Conservation (phyloP, 2,329 filamentous ascomycete genomes). For the Cladophialophora carrionii region DNA sequence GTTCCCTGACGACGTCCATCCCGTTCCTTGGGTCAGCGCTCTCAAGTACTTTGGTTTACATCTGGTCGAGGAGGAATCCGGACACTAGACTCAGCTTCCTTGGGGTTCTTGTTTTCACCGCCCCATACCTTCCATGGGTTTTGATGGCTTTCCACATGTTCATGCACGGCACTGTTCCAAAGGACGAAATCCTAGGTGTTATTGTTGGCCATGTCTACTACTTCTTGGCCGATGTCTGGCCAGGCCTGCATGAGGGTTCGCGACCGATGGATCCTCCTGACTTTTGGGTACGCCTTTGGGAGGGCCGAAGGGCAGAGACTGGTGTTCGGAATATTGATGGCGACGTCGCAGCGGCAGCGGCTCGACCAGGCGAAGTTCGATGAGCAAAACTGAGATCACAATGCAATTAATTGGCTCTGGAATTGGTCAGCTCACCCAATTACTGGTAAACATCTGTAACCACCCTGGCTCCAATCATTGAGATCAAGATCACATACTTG, state of each 20-base stretch:
- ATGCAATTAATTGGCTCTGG: not conserved
- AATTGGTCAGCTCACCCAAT: not conserved
- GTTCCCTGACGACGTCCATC: conserved; percentile 79
- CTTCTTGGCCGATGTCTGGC: conserved; percentile 96
- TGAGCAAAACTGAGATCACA: conserved; percentile 9
- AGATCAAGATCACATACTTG: not conserved
- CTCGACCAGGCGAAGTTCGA: conserved; percentile 43
- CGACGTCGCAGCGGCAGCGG: conserved; percentile 60
- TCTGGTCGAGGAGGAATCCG: conserved; percentile 94
- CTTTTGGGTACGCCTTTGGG: conserved; percentile 89
- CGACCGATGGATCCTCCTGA: conserved; percentile 83
- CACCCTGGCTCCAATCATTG: not conserved
- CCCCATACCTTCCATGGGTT: conserved; percentile 95
- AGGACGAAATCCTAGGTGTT: conserved; percentile 94
- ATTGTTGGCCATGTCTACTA: conserved; percentile 97
- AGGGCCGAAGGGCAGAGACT: conserved; percentile 52
- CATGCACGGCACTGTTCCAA: conserved; percentile 86
- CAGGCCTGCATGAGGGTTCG: conserved; percentile 80
- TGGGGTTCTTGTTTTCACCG: conserved; percentile 85
- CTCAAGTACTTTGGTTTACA: conserved; percentile 92
- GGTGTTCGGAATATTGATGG: conserved; percentile 61
- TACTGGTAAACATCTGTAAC: not conserved
- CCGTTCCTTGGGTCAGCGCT: conserved; percentile 91
- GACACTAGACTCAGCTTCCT: conserved; percentile 88
- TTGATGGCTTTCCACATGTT: conserved; percentile 88